Evolutionary conservation across 441 rosid species (phyloP), one percentile per base, ranked within the genome.

Genomic region (Populus trichocarpa): DNA sequence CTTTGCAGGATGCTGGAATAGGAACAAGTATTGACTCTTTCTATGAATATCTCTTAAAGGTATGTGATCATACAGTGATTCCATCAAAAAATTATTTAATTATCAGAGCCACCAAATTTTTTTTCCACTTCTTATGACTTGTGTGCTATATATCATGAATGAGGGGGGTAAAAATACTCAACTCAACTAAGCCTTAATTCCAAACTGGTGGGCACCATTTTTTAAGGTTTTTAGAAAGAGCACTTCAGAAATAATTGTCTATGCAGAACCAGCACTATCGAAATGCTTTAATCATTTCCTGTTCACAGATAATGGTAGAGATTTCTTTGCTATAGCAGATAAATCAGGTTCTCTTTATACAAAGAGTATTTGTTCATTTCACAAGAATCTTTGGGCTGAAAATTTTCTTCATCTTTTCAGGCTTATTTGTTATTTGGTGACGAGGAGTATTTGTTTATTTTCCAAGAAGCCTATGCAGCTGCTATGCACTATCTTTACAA

Each of bases 1-100:
- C 78, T 84, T 87, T 87, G 79, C 92, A 96, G 99, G 99, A 96
- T 90, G 98, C 99, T 81, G 99, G 98, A 85, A 96, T 96, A 77
- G 98, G 98, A 76, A 93, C 99, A 81, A 96, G 98, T 85, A 94
- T 96, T 80, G 98, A 96, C 83, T 96, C 99, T 53, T 96, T 96
- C 86, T 96, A 94, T 70, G 99, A 96, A 86, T 94, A 94, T 87
- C 98, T 96, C 72, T 88, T 96, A 79, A 96, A 96, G 99, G 99
- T 90, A 80, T 14, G 67, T 64, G 46, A 53, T 70, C 67, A 6
- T 38, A 42, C 18, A 71, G 50, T 22, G 28, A 32, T 65, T 22
- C 61, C 36, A 26, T 40, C 6, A 20, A 36, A 74, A 61, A 26
- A 18, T 1, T 53, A 16, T 53, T 65, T 50, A 25, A 46, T 59